A percentile compares a stretch with the other conserved stretches of the same genome.
Conservation (phyloP, 202 grass and related monocot genomes). For the Bolboschoenoplectus hybrid region DNA sequence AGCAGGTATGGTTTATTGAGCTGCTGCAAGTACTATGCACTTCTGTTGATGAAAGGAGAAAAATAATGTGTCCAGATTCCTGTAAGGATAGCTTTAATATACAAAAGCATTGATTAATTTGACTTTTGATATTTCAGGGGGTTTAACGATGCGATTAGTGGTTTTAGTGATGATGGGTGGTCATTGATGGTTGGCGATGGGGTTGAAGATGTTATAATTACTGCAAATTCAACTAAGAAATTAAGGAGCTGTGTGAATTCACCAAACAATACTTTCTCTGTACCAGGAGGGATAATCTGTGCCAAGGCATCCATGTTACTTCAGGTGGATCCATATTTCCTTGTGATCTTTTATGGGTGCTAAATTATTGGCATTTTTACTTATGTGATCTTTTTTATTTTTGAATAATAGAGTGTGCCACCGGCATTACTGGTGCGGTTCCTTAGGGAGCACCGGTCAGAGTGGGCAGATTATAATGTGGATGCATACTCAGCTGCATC, state of each 20-base stretch:
- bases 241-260: conserved; percentile 48
- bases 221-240: conserved; percentile 78
- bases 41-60: conserved; percentile 2
- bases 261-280: conserved; percentile 50
- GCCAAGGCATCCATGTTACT: conserved; percentile 98
- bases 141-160: conserved; percentile 92
- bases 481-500: conserved; percentile 88
- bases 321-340: conserved; percentile 53
- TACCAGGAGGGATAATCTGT: conserved; percentile 83
- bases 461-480: conserved; percentile 97
- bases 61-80: neutral
- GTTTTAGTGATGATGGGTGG: conserved; percentile 97
- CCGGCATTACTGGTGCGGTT: conserved; percentile 81
- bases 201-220: conserved; percentile 77
- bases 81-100: neutral
- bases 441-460: conserved; percentile 92
- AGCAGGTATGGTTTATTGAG: conserved; percentile 58
- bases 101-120: conserved; percentile 38
- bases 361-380: conserved; percentile 3
- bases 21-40: conserved; percentile 4
- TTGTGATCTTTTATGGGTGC: neutral
- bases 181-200: conserved; percentile 82
- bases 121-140: conserved; percentile 52
- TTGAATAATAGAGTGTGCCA: conserved; percentile 78
- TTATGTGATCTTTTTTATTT: conserved; percentile 32